These are phyloP conservation scores for Puccinia polysora DNA, from an alignment of 1,284 basidiomycete genomes.

Conservation along the genomic window DNA sequence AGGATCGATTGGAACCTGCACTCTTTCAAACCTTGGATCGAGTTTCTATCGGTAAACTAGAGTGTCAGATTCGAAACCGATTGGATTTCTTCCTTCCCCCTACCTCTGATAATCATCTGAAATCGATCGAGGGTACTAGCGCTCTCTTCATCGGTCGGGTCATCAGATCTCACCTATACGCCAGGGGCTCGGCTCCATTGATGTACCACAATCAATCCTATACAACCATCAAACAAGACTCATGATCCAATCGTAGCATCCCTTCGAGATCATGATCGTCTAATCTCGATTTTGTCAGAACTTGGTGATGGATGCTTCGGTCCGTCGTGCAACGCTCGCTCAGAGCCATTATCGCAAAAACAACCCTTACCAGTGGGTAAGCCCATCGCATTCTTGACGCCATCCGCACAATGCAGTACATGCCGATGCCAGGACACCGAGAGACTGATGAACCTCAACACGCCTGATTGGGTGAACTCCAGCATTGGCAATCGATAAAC, in stretches of 20 bases:
- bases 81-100: slow-evolving; percentile 5
- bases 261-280: neutral
- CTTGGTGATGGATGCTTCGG: no score
- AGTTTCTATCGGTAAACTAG: slow-evolving; percentile 3
- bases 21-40: neutral
- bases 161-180: neutral
- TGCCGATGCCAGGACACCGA: no score
- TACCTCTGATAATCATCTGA: neutral
- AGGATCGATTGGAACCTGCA: neutral
- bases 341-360: no score
- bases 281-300: no score
- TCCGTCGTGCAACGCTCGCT: no score
- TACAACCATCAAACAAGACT: slow-evolving; percentile 14
- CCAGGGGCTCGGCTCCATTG: neutral
- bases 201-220: slow-evolving; percentile 37
- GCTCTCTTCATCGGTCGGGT: slow-evolving; percentile 11
- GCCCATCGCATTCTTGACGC: no score
- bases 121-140: no score
- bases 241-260: neutral
- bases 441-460: no score
- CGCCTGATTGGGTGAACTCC: no score
- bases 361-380: no score
- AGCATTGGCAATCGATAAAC: no score
- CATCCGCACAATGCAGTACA: no score
- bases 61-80: neutral